These are phyloP conservation scores for Butyriboletus appendiculatus DNA, from an alignment of 1,284 basidiomycete genomes.

Conservation along the genomic window DNA sequence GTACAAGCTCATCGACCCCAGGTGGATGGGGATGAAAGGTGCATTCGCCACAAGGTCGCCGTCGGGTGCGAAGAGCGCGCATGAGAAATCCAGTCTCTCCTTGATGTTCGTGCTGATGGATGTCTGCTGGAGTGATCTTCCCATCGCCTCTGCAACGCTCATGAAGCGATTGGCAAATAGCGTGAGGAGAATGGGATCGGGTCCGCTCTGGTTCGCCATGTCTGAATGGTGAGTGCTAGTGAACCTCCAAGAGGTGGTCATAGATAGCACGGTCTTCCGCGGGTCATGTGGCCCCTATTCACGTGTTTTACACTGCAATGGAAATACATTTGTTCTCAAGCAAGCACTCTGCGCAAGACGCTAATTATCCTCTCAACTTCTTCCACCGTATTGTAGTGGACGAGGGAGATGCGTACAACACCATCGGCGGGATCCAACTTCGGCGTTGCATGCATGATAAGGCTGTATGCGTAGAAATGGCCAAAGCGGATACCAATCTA, in stretches of 20 bases:
- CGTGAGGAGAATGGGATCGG: constrained; percentile 87
- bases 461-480: constrained; percentile 76
- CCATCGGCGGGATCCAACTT: constrained; percentile 63
- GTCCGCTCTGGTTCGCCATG: constrained; percentile 34
- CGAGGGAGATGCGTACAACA: constrained; percentile 75
- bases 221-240: not conserved
- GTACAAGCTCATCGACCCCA: constrained; percentile 85
- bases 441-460: constrained; percentile 55
- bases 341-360: constrained; percentile 50
- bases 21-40: constrained; percentile 81
- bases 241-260: not conserved
- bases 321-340: constrained; percentile 1
- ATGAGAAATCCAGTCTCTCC: constrained; percentile 87
- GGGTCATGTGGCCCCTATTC: constrained; percentile 8
- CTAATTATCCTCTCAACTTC: constrained; percentile 63
- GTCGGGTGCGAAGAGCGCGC: constrained; percentile 88
- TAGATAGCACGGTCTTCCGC: not conserved
- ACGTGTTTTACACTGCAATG: not conserved
- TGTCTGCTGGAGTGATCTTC: constrained; percentile 85
- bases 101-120: constrained; percentile 92
- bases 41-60: constrained; percentile 92
- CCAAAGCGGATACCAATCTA: constrained; percentile 79
- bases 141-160: constrained; percentile 94
- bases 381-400: constrained; percentile 77
- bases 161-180: constrained; percentile 93